These are phyloP conservation scores for Cladophialophora chaetospira DNA, from an alignment of 2,329 filamentous ascomycete species.

Conservation along the genomic window DNA sequence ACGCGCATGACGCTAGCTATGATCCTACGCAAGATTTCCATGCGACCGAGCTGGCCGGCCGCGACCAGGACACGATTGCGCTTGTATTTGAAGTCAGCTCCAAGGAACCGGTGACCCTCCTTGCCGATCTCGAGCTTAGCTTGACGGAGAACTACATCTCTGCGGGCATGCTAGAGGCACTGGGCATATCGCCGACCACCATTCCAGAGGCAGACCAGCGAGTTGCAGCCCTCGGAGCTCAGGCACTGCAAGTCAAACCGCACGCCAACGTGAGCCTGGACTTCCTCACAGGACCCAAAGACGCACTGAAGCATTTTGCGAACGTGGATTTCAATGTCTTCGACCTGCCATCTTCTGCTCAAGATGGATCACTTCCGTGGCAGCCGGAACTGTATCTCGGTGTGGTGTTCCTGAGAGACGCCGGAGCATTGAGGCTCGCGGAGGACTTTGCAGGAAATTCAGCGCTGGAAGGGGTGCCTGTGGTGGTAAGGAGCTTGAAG, in stretches of 20 bases:
- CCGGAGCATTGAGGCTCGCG: constrained; percentile 1
- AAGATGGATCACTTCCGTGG: constrained; percentile 3
- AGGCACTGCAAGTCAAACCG: background rate
- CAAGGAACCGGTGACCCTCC: constrained; percentile 8
- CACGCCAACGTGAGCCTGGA: constrained; percentile 6
- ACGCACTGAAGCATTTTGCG: constrained; percentile 2
- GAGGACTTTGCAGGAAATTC: constrained; percentile 9
- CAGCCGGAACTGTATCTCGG: constrained; percentile 16
- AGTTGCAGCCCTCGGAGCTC: constrained; percentile 2
- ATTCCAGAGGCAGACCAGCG: constrained; percentile 6
- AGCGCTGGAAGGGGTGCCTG: background rate
- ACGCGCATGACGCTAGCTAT: background rate
- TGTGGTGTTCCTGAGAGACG: constrained; percentile 5
- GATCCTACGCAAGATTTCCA: constrained; percentile 2
- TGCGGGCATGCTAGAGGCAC: background rate
- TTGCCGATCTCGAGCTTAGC: constrained; percentile 17
- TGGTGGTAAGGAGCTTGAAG: background rate
- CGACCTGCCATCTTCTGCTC: constrained; percentile 1
- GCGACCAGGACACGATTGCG: constrained; percentile 13
- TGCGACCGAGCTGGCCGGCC: constrained; percentile 9
- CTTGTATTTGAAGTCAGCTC: constrained; percentile 2
- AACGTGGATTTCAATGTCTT: constrained; percentile 15
- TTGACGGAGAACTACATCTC: constrained; percentile 19
- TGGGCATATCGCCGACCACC: constrained; percentile 1
- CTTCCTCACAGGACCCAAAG: constrained; percentile 1